Evolutionary conservation across 1,284 basidiomycete genomes (phyloP).

Genomic region (Rhizoctonia solani): DNA sequence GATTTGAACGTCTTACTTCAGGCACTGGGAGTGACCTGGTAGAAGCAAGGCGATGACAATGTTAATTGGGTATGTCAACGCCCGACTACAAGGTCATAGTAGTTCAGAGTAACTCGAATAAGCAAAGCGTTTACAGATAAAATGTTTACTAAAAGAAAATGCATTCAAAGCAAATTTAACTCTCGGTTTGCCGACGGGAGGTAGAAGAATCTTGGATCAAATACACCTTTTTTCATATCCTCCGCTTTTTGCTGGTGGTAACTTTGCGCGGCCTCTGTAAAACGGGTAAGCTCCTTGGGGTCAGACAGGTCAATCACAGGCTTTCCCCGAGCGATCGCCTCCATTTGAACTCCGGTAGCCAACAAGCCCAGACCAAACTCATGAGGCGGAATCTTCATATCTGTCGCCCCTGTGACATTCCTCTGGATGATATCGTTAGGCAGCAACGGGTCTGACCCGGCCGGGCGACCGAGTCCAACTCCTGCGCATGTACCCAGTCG

Average conservation of each 20-base stretch:
- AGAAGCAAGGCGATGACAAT: too few relatives aligned
- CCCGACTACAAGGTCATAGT: too few relatives aligned
- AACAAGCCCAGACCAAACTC: background rate
- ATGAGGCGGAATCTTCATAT: background rate
- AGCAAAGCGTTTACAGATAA: too few relatives aligned
- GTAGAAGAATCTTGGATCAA: background rate
- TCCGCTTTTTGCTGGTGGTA: background rate
- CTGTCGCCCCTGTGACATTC: slow-evolving; percentile 43
- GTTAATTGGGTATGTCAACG: too few relatives aligned
- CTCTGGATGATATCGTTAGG: slow-evolving; percentile 49
- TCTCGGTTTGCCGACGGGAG: too few relatives aligned
- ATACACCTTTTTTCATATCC: background rate
- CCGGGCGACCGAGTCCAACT: slow-evolving; percentile 53
- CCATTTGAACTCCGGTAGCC: slow-evolving; percentile 8
- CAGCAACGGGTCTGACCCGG: slow-evolving; percentile 52
- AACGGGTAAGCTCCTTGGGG: background rate
- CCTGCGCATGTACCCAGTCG: slow-evolving; percentile 45
- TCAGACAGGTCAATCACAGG: slow-evolving; percentile 13
- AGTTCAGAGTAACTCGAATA: too few relatives aligned
- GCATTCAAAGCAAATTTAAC: too few relatives aligned
- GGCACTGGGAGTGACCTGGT: too few relatives aligned
- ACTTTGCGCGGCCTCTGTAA: background rate
- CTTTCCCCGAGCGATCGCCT: slow-evolving; percentile 5
- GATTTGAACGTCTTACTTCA: too few relatives aligned
- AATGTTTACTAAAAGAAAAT: too few relatives aligned